Base-by-base conservation (phyloP, 148 eudicot genomes). In the Rhododendron molle region DNA sequence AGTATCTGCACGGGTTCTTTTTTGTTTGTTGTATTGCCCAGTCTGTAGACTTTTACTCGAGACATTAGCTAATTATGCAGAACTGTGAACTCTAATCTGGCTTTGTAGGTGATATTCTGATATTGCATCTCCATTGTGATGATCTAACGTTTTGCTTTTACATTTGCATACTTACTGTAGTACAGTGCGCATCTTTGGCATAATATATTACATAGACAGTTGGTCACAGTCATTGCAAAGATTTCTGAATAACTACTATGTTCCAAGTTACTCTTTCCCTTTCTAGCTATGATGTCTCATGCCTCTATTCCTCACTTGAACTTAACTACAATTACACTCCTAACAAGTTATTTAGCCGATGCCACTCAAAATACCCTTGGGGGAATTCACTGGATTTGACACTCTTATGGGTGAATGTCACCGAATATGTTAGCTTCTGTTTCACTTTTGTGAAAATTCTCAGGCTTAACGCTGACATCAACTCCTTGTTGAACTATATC, bases 381-480 rank as follows among this genome's bases (percentile, higher is more conserved):
- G 81, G 5, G 52, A 80, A 85, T 32, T 76, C 34, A 34, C 32
- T 20, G 32, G 43, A 72, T 34, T 80, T 40, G 18, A 7, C 30
- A 13, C 72, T 76, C 3, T 76, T 76, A 40, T 2, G 9, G 47
- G 3, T 50, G 65, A 88, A 86, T 34, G 86, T 83, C 40, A 71
- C 88, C 15, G 67, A 38, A 74, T 83, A 86, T 28, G 32, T 86
- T 52, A 62, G 8, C 83, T 86, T 74, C 56, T 86, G 86, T 56
- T 88, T 88, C 30, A 72, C 14, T 76, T 83, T 20, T 0, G 84
- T 65, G 7, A 28, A 80, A 81, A 46, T 44, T 80, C 12, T 74
- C 28, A 16, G 88, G 88, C 49, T 72, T 74, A 46, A 85, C 76
- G 3, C 36, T 80, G 16, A 89, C 71, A 73, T 47, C 50, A 44